Conservation (phyloP, 371 early-diverging fungal species). For the Phascolomyces articulosus region DNA sequence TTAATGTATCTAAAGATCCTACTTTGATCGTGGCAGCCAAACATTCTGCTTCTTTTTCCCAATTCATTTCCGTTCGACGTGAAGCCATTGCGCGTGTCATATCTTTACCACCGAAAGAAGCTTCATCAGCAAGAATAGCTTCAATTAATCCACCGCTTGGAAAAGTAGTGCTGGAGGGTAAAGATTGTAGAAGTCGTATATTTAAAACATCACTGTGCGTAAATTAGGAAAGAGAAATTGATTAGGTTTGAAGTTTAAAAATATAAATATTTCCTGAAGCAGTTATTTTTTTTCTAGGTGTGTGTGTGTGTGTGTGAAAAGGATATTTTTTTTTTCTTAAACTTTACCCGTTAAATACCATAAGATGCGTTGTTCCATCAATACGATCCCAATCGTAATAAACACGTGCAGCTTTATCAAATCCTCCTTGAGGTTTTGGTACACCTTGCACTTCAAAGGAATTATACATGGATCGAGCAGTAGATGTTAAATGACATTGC, state of each 20-base stretch:
- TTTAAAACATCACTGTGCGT: slow-evolving; percentile 39
- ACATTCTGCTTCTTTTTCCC: slow-evolving; percentile 55
- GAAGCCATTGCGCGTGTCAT: slow-evolving; percentile 35
- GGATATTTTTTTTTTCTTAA: no score
- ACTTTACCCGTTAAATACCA: slow-evolving; percentile 73
- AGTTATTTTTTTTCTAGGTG: no score
- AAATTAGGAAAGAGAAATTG: no score
- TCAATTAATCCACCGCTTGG: slow-evolving; percentile 36
- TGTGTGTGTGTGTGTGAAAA: no score
- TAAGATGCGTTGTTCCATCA: slow-evolving; percentile 39
- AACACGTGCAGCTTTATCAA: slow-evolving; percentile 54
- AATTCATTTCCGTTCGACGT: slow-evolving; percentile 6
- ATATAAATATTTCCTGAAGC: no score
- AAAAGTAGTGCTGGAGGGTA: slow-evolving; percentile 24
- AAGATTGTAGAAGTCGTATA: slow-evolving; percentile 31
- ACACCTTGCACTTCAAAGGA: slow-evolving; percentile 41
- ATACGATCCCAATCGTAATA: slow-evolving; percentile 78
- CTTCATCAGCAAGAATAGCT: slow-evolving; percentile 16
- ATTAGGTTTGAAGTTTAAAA: no score
- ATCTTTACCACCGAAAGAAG: slow-evolving; percentile 35
- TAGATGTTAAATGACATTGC: slow-evolving; percentile 63
- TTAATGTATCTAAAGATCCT: slow-evolving; percentile 69
- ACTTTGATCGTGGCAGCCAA: slow-evolving; percentile 66
- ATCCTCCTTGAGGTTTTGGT: slow-evolving; percentile 25
- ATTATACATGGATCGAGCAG: slow-evolving; percentile 39